Percentiles rank a stretch among this genome's conserved stretches.
These are phyloP conservation scores for Pouteria campechiana DNA, from an alignment of 179 eudicot genomes.

Conservation along the genomic window DNA sequence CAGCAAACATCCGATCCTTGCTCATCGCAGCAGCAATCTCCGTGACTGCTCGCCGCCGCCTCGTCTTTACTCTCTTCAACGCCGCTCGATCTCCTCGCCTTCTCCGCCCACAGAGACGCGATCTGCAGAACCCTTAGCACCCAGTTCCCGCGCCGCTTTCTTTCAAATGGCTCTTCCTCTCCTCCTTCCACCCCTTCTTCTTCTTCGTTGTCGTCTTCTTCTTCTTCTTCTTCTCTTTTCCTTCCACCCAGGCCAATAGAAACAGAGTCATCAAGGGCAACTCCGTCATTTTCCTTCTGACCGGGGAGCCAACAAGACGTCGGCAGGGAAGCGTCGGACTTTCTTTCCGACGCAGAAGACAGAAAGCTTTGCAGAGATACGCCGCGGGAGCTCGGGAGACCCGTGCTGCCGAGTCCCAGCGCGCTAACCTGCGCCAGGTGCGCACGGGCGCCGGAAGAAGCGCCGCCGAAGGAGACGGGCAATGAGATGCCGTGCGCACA, in stretches of 20 bases:
- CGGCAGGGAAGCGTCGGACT: conserved; percentile 49
- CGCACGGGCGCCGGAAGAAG: conserved; percentile 14
- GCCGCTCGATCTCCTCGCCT: conserved; percentile 6
- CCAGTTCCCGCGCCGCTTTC: conserved; percentile 61
- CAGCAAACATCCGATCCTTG: conserved; percentile 25
- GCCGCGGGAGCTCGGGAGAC: too few relatives aligned
- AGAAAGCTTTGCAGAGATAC: too few relatives aligned
- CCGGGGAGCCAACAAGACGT: conserved; percentile 45
- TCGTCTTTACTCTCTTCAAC: conserved; percentile 8
- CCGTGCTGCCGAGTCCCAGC: too few relatives aligned
- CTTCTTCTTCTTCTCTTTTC: conserved; percentile 14
- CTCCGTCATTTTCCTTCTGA: conserved; percentile 18
- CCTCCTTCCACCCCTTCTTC: neutral
- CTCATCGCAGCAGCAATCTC: conserved; percentile 7
- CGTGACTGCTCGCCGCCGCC: neutral
- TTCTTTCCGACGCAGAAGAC: conserved; percentile 32
- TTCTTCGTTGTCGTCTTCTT: conserved; percentile 4
- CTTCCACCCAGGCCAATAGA: too few relatives aligned
- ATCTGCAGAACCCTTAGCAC: conserved; percentile 65
- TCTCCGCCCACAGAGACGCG: conserved; percentile 35
- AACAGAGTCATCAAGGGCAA: conserved; percentile 63
- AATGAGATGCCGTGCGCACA: conserved; percentile 25
- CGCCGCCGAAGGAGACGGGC: conserved; percentile 16
- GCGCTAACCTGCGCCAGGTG: conserved; percentile 8
- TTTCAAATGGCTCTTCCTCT: conserved; percentile 8